A percentile compares a stretch with the other conserved stretches of the same genome.
These are phyloP conservation scores for Trichoderma sp. DNA, from an alignment of 2,329 filamentous ascomycete species.

Conservation along the genomic window DNA sequence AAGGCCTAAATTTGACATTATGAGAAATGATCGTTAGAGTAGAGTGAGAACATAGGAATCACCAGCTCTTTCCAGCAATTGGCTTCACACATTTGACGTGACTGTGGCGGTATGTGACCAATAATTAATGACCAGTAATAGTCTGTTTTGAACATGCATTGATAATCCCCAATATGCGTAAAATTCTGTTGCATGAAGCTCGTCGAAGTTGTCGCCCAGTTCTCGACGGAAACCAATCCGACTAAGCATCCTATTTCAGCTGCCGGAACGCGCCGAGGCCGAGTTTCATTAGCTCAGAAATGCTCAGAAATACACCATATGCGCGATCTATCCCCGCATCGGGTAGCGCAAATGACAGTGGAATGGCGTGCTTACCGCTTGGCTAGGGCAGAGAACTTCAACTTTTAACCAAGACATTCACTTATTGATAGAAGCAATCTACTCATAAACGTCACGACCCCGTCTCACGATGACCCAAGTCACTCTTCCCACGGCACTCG, in stretches of 20 bases:
- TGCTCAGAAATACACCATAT: background rate
- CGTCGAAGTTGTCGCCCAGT: background rate
- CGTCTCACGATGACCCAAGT: slow-evolving; percentile 18
- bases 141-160: background rate
- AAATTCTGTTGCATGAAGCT: background rate
- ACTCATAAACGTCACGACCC: background rate
- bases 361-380: background rate
- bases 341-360: background rate
- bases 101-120: background rate
- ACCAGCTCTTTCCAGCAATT: background rate
- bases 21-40: background rate
- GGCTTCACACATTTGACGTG: background rate
- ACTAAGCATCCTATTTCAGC: background rate
- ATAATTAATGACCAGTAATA: background rate
- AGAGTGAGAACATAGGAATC: background rate
- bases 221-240: background rate
- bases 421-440: background rate
- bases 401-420: background rate
- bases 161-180: background rate
- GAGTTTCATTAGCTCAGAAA: background rate
- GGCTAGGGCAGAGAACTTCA: background rate
- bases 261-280: background rate
- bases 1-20: background rate
- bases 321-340: background rate
- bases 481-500: slow-evolving; percentile 19